Evolutionary conservation across 2,329 filamentous ascomycete species (phyloP).

Genomic region (Laburnicola sp.): DNA sequence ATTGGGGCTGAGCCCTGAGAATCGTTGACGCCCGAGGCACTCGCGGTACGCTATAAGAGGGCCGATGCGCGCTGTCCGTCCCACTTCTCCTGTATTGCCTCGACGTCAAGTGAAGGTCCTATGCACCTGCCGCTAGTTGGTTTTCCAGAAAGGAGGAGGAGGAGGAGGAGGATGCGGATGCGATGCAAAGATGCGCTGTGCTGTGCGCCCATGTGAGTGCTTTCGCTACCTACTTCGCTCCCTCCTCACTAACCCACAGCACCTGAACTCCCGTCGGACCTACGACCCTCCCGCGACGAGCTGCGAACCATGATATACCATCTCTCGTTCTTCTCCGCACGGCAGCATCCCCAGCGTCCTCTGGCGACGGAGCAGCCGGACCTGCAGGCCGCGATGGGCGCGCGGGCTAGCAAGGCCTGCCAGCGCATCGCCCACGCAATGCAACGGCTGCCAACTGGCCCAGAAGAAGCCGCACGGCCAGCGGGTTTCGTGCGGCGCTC

Average conservation of each 20-base stretch:
- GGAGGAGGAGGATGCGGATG: neutral
- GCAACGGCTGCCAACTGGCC: slow-evolving; percentile 29
- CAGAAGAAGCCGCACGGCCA: slow-evolving; percentile 42
- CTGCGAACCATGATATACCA: neutral
- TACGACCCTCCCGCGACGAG: neutral
- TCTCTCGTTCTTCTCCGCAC: neutral
- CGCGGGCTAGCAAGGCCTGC: slow-evolving; percentile 33
- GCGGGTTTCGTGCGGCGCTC: slow-evolving; percentile 28
- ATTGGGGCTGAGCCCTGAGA: slow-evolving; percentile 3
- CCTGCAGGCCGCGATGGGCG: slow-evolving; percentile 13
- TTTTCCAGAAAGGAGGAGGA: too few relatives aligned
- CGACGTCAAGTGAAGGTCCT: neutral
- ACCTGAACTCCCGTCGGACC: neutral
- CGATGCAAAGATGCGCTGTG: neutral
- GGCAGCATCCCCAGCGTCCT: neutral
- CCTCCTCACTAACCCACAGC: neutral
- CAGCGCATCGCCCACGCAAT: slow-evolving; percentile 43
- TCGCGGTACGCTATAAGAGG: slow-evolving; percentile 4
- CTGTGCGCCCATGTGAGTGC: neutral
- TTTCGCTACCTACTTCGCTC: neutral
- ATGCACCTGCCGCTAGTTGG: neutral
- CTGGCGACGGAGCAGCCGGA: slow-evolving; percentile 6
- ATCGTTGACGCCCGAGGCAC: slow-evolving; percentile 7
- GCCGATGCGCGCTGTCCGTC: neutral
- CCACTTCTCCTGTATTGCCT: neutral